Conservation (phyloP, 495 filamentous ascomycete species). For the Penicillium bovifimosum region DNA sequence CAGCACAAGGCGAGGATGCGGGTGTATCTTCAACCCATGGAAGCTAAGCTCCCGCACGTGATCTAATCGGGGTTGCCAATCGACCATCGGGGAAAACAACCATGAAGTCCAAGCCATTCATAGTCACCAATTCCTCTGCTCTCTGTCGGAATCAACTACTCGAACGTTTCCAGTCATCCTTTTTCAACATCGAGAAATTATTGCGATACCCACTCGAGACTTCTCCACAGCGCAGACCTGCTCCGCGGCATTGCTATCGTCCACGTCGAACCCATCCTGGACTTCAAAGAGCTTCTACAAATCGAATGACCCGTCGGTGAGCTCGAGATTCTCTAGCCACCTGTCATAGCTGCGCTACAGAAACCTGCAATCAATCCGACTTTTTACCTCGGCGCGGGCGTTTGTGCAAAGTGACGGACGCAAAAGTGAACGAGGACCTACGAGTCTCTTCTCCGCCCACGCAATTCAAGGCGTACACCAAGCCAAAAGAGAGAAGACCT, state of each 20-base stretch:
- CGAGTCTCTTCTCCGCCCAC: not conserved
- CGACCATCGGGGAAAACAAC: slow-evolving; percentile 3
- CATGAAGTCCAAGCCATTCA: not conserved
- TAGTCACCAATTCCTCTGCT: not conserved
- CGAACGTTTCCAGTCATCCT: not conserved
- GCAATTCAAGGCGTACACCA: not conserved
- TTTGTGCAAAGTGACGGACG: not conserved
- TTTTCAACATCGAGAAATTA: not conserved
- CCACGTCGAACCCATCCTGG: not conserved
- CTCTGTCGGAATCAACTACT: not conserved
- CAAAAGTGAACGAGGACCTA: not conserved
- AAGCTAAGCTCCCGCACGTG: slow-evolving; percentile 7
- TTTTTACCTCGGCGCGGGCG: not conserved
- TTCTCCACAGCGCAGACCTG: not conserved
- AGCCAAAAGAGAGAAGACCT: not conserved
- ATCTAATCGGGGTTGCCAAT: slow-evolving; percentile 6
- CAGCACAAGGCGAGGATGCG: not conserved
- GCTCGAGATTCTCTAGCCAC: not conserved
- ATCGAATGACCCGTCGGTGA: not conserved
- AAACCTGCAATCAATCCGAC: not conserved
- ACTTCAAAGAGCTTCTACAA: not conserved
- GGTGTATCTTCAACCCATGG: not conserved
- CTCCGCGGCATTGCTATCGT: not conserved
- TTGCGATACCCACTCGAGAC: not conserved
- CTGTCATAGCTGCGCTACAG: not conserved